Conservation (phyloP, 2,329 filamentous ascomycete species). For the Neofusicoccum umdonicola region DNA sequence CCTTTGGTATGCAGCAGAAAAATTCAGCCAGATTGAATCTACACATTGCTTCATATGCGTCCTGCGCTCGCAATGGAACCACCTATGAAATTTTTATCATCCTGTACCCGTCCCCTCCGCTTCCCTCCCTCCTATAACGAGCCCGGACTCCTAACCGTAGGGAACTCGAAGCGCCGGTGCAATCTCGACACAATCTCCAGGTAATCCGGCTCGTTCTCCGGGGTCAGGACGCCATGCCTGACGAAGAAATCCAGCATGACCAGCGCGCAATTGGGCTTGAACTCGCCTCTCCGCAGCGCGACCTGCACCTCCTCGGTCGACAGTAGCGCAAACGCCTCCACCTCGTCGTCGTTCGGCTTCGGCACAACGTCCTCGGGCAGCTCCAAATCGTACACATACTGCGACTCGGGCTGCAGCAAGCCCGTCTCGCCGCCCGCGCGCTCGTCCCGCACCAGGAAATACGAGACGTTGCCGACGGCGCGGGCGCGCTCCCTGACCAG, state of each 20-base stretch:
- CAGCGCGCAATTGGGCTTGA: constrained; percentile 90
- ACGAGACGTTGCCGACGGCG: constrained; percentile 71
- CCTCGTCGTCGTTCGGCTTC: constrained; percentile 81
- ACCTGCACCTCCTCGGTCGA: constrained; percentile 72
- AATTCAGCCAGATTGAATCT: constrained; percentile 9
- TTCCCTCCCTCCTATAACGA: constrained; percentile 29
- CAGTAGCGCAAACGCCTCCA: constrained; percentile 78
- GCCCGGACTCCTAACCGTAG: constrained; percentile 34
- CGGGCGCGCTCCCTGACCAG: constrained; percentile 62
- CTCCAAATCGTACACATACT: constrained; percentile 89
- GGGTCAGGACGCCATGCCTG: constrained; percentile 75
- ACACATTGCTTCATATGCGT: constrained; percentile 23
- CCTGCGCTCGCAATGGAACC: constrained; percentile 21
- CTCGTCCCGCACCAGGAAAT: constrained; percentile 76
- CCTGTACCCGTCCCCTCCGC: constrained; percentile 22
- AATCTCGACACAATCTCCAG: constrained; percentile 72
- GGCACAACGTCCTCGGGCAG: constrained; percentile 67
- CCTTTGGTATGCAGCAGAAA: not conserved
- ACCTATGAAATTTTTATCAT: constrained; percentile 23
- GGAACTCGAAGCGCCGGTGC: constrained; percentile 79
- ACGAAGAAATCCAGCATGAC: constrained; percentile 88
- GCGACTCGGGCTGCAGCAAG: constrained; percentile 83
- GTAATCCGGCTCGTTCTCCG: constrained; percentile 75
- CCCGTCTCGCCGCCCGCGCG: constrained; percentile 76
- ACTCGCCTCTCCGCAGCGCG: constrained; percentile 68